Evolutionary conservation across 2,329 filamentous ascomycete species (phyloP).

Genomic region (Magnaporthales sp.): DNA sequence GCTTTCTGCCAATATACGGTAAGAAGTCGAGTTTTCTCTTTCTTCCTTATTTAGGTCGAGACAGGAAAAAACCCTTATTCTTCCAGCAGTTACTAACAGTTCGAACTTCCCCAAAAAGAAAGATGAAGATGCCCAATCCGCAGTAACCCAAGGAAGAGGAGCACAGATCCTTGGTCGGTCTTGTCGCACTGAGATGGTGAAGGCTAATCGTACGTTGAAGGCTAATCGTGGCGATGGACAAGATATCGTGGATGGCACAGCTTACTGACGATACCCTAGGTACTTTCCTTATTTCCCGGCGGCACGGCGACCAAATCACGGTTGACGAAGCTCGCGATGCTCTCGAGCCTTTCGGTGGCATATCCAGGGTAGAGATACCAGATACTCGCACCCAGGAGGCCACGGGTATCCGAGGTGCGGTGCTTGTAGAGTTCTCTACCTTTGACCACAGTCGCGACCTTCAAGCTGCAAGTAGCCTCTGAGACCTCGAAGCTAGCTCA

Average conservation of each 20-base stretch:
- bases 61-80: no score
- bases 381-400: slow-evolving; percentile 21
- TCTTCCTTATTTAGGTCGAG: background rate
- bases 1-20: slow-evolving; percentile 57
- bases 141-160: slow-evolving; percentile 37
- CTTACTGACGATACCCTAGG: slow-evolving; percentile 23
- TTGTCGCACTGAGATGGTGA: slow-evolving; percentile 51
- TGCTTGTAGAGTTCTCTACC: slow-evolving; percentile 39
- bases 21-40: slow-evolving; percentile 17
- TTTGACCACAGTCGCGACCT: slow-evolving; percentile 44
- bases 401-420: slow-evolving; percentile 25
- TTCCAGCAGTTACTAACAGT: slow-evolving; percentile 11
- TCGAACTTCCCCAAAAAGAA: slow-evolving; percentile 26
- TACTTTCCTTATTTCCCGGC: slow-evolving; percentile 36
- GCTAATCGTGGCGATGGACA: background rate
- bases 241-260: background rate
- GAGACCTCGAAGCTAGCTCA: background rate
- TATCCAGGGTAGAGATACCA: slow-evolving; percentile 30
- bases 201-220: slow-evolving; percentile 43
- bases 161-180: slow-evolving; percentile 43
- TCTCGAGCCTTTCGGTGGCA: slow-evolving; percentile 32
- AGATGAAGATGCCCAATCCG: slow-evolving; percentile 35
- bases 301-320: slow-evolving; percentile 26
- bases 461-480: slow-evolving; percentile 29
- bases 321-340: slow-evolving; percentile 34